These are phyloP conservation scores for Urochloa ruziziensis DNA, from an alignment of 176 grass and related monocot genomes.

Conservation along the genomic window DNA sequence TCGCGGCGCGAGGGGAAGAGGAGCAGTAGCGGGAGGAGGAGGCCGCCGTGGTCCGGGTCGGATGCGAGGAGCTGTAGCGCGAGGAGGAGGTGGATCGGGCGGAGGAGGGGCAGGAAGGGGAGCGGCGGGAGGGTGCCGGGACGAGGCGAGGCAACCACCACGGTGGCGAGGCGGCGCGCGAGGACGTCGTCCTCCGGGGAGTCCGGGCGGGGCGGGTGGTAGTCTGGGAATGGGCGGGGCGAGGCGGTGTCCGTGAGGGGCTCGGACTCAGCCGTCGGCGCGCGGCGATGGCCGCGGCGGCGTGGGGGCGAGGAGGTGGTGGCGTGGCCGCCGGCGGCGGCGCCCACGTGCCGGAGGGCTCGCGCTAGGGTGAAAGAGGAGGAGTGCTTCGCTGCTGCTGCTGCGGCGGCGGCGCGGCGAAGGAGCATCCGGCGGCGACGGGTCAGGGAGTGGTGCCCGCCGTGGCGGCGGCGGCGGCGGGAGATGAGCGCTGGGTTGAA, in stretches of 20 bases:
- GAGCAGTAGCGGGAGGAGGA: slow-evolving; percentile 54
- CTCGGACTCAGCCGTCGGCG: not conserved
- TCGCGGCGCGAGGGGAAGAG: slow-evolving; percentile 39
- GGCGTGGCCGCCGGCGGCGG: not conserved
- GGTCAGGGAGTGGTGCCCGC: slow-evolving; percentile 1
- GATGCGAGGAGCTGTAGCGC: slow-evolving; percentile 51
- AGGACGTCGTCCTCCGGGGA: slow-evolving; percentile 51
- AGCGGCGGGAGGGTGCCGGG: slow-evolving; percentile 30
- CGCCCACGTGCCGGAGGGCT: not conserved
- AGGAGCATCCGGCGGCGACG: slow-evolving; percentile 39
- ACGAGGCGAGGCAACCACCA: slow-evolving; percentile 39
- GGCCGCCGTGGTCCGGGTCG: slow-evolving; percentile 37
- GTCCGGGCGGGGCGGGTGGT: slow-evolving; percentile 53
- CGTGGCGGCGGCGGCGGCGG: slow-evolving; percentile 18
- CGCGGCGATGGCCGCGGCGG: not conserved
- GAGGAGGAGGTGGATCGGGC: slow-evolving; percentile 54
- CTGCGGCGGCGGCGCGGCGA: slow-evolving; percentile 19
- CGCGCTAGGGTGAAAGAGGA: not conserved
- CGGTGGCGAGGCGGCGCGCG: slow-evolving; percentile 50
- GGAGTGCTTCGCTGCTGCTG: slow-evolving; percentile 22
- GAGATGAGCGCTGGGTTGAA: not conserved
- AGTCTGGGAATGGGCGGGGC: slow-evolving; percentile 52
- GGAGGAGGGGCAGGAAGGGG: slow-evolving; percentile 39
- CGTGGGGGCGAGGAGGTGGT: slow-evolving; percentile 1
- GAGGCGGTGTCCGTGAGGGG: not conserved